Base-by-base conservation (phyloP, 169 alveolate species). In the Eimeria maxima region DNA sequence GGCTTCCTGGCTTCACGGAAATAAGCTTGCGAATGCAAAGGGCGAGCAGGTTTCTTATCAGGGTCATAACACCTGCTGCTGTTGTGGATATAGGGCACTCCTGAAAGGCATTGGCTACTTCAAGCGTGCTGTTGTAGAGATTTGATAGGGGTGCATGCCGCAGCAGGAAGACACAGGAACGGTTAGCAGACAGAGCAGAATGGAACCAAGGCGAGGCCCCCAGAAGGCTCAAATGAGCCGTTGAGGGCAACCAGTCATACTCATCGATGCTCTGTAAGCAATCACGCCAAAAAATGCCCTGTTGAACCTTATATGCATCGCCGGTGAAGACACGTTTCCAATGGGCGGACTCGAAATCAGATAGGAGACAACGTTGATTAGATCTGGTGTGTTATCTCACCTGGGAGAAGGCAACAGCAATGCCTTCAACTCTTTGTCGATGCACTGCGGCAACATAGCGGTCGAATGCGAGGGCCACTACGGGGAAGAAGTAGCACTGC, bases 181-280 rank as follows among this genome's bases (percentile, higher is more conserved):
- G 78, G 57, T 33, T 60, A 38, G 60, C 81, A 18, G 93, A 86
- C 63, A 86, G 93, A 60, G 42, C 67, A 18, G 80, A 18, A 55
- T 55, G 80, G 60, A 86, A 60, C 93, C 93, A 86, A 2, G 93
- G 93, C 27, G 93, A 57, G 78, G 38, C 50, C 42, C 69, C 60
- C n/a, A 86, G 57, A 5, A 86, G 80, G 42, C 80, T 60, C 6
- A 86, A 38, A 71, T 86, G 67, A 45, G 27, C 47, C 38, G 57
- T 55, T 38, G 80, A 27, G 13, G 93, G 93, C 60, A 69, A 27
- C 42, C 11, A 86, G 93, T 86, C 81, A 8, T 86, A 86, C 57
- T 86, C 93, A 80, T 86, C 78, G 44, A 86, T 57, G 93, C 93
- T 86, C 93, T 86, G 93, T 27, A 60, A 4, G 42, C 80, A 86